Evolutionary conservation across 2,329 filamentous ascomycete genomes (phyloP).

Genomic region (Fusarium brevicatenulatum): DNA sequence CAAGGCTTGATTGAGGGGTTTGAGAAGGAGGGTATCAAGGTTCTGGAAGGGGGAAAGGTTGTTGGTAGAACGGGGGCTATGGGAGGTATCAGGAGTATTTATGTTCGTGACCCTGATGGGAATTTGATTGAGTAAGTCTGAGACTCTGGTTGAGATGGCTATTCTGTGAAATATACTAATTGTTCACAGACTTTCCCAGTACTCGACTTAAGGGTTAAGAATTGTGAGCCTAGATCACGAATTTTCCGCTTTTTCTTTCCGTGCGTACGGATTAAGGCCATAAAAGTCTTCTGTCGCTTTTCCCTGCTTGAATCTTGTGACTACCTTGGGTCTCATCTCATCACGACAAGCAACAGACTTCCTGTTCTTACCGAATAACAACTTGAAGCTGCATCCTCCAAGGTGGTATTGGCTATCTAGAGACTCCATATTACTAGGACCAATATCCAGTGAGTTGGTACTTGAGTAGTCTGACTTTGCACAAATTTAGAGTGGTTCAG

Average conservation of each 20-base stretch:
- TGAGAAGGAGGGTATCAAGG: conserved; percentile 56
- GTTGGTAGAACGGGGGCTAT: conserved; percentile 66
- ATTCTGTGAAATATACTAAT: background rate
- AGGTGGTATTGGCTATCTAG: background rate
- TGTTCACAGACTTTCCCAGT: background rate
- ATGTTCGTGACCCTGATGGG: conserved; percentile 69
- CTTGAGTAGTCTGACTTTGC: background rate
- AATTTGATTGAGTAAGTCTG: conserved; percentile 68
- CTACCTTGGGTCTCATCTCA: too few species aligned
- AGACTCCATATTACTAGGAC: accelerated
- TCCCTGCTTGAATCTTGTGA: too few species aligned
- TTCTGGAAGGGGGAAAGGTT: conserved; percentile 60
- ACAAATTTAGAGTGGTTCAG: background rate
- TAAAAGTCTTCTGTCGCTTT: accelerated
- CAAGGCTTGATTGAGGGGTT: conserved; percentile 56
- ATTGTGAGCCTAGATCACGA: too few species aligned
- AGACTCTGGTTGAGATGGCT: accelerated
- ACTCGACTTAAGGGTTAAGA: background rate
- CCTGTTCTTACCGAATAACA: too few species aligned
- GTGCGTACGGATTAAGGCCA: accelerated
- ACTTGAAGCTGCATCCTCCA: background rate
- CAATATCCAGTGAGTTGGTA: too few species aligned
- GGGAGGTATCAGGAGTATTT: conserved; percentile 66
- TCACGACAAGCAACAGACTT: background rate
- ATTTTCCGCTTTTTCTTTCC: accelerated